Evolutionary conservation across 441 rosid genomes (phyloP).

Genomic region (Populus hybrid): DNA sequence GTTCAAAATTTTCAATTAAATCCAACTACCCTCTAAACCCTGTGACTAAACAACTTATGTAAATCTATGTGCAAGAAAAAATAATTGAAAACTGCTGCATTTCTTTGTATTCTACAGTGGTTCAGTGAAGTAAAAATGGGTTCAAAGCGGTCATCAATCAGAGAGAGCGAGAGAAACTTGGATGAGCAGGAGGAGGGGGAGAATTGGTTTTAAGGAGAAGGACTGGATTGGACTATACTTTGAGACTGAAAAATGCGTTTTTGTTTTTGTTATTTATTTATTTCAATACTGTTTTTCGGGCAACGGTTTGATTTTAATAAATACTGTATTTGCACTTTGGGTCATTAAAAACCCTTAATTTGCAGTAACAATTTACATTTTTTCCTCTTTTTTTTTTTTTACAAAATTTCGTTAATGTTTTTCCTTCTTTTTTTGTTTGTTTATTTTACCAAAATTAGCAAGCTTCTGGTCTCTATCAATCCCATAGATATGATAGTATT

Average conservation of each 20-base stretch:
- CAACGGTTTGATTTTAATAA: not conserved
- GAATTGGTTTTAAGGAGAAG: not conserved
- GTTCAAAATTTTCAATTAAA: constrained; percentile 19
- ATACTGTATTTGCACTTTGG: constrained; percentile 10
- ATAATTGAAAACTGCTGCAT: not conserved
- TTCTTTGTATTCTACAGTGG: not conserved
- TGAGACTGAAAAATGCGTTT: constrained; percentile 4
- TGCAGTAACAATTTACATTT: not conserved
- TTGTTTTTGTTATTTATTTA: not conserved
- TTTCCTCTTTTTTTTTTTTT: too few relatives aligned
- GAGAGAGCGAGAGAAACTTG: constrained; percentile 3
- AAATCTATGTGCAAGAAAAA: constrained; percentile 17
- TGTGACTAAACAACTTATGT: constrained; percentile 16
- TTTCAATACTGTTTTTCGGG: not conserved
- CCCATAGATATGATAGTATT: not conserved
- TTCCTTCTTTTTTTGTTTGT: too few relatives aligned
- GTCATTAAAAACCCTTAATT: not conserved
- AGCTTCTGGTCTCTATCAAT: not conserved
- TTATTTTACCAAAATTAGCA: not conserved
- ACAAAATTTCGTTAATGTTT: not conserved
- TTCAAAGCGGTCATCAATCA: constrained; percentile 9
- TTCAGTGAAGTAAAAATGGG: constrained; percentile 1
- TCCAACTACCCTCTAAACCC: constrained; percentile 19
- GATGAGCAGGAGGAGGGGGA: constrained; percentile 6
- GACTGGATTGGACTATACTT: constrained; percentile 4